Evolutionary conservation across 352 stramenopile genomes (phyloP).

Genomic region (Blastocystis sp.): DNA sequence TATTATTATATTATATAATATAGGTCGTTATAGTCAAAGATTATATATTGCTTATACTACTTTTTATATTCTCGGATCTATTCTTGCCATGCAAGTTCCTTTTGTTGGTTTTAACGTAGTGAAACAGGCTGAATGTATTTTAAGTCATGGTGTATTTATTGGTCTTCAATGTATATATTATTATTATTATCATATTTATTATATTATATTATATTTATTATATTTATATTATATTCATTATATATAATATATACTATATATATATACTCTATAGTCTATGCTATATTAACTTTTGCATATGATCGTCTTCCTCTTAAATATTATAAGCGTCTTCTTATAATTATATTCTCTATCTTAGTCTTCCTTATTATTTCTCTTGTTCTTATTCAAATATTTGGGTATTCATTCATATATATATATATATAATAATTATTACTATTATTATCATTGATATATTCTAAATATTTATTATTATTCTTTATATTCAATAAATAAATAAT

Average conservation of each 20-base stretch:
- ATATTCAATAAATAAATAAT: too few relatives aligned
- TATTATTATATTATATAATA: too few relatives aligned
- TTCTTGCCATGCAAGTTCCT: constrained; percentile 83
- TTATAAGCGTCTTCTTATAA: constrained; percentile 29
- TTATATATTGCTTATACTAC: constrained; percentile 84
- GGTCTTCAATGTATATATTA: constrained; percentile 16
- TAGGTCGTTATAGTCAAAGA: constrained; percentile 69
- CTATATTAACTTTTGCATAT: constrained; percentile 26
- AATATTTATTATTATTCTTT: too few relatives aligned
- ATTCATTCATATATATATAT: neutral
- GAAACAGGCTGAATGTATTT: constrained; percentile 58
- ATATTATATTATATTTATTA: too few relatives aligned
- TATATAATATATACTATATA: too few relatives aligned
- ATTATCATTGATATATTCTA: too few relatives aligned
- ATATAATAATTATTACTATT: too few relatives aligned
- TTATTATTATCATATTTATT: too few relatives aligned
- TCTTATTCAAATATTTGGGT: constrained; percentile 43
- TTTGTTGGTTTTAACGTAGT: constrained; percentile 78
- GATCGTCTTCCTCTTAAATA: constrained; percentile 47
- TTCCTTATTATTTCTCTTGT: constrained; percentile 40
- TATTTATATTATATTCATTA: too few relatives aligned
- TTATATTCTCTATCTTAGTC: constrained; percentile 40
- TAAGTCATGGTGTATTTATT: constrained; percentile 63
- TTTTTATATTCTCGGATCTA: constrained; percentile 82
- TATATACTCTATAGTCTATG: constrained; percentile 9